Percentiles rank a stretch among this genome's conserved stretches.
Conservation (phyloP, 139 green algal species). For the Pleodorina starrii region DNA sequence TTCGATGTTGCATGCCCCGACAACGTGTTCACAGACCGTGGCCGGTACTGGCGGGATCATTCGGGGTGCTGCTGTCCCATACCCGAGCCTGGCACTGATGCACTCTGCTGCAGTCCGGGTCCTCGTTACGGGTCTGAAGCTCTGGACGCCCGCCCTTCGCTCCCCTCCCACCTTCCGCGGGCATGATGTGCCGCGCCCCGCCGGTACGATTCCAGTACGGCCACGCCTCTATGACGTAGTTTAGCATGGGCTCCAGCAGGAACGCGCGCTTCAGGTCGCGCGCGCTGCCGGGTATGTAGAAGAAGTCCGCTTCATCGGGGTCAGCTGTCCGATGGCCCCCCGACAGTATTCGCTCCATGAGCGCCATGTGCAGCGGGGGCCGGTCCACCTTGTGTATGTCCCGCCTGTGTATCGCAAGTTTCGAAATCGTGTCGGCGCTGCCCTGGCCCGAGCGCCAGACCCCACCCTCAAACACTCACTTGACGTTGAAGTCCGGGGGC, state of each 20-base stretch:
- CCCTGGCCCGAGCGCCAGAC: too few relatives aligned
- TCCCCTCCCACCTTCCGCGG: constrained; percentile 53
- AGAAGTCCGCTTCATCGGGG: constrained; percentile 59
- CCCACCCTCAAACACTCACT: constrained; percentile 27
- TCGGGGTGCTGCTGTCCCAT: too few relatives aligned
- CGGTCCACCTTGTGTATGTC: constrained; percentile 60
- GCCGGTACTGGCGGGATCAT: too few relatives aligned
- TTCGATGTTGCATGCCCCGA: too few relatives aligned
- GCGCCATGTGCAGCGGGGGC: constrained; percentile 57
- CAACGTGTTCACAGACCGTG: too few relatives aligned
- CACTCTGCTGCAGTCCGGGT: too few relatives aligned
- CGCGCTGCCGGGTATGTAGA: constrained; percentile 54
- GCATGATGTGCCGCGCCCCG: constrained; percentile 57
- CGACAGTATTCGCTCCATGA: constrained; percentile 61
- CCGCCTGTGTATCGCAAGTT: constrained; percentile 30
- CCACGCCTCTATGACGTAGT: constrained; percentile 57
- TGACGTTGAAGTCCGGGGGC: constrained; percentile 64
- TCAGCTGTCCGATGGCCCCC: constrained; percentile 53
- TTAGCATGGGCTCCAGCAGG: constrained; percentile 55
- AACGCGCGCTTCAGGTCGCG: constrained; percentile 62
- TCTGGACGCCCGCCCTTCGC: too few relatives aligned
- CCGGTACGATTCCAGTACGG: constrained; percentile 60
- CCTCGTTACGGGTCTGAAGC: too few relatives aligned
- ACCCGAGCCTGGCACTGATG: too few relatives aligned
- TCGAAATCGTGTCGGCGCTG: neutral